Evolutionary conservation across 2,329 filamentous ascomycete species (phyloP), one percentile per base, ranked within the genome.

Genomic region (Aaosphaeria arxii): DNA sequence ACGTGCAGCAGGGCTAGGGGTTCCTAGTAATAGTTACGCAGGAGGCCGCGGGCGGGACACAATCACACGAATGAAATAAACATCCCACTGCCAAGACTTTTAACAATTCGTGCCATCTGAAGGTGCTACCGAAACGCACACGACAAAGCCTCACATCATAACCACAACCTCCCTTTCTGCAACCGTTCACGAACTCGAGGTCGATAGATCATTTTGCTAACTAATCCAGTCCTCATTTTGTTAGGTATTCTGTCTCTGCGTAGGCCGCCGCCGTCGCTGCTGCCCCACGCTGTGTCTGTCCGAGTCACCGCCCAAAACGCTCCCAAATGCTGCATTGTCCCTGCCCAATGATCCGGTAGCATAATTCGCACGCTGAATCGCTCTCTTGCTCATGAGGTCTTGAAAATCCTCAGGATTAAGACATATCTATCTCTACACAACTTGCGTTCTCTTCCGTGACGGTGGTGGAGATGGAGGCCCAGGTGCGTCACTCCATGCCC

Each of bases 381-480:
- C 43, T 45, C 44, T 43, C 33, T 36, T 24, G 17, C 17, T 24
- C 17, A 24, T 24, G 17, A 24, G 17, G 17, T 24, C 17, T 24
- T 24, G 17, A 24, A 24, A 24, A 24, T 24, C 17, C 17, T 24
- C 17, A 24, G 17, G 17, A 3, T 24, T 24, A 24, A 24, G 17
- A 24, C 17, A 24, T 24, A 24, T 24, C 17, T 24, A 24, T 24
- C 17, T 24, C 17, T 24, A 24, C 17, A 24, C 17, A 24, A 24
- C 17, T 24, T 24, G 17, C 17, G 17, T 24, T 24, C 17, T 24
- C 17, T 24, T 24, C 17, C 17, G 17, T 24, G 7, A 9, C n/a
- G 60, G 59, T 55, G 60, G 63, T 63, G 59, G 59, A 64, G 59
- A 70, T 70, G 67, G 67, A 70, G 61, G 63, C 57, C 51, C 67